A percentile compares a stretch with the other conserved stretches of the same genome.
Conservation (phyloP, 1,139 yeast species). For the Lodderomyces beijingensis region DNA sequence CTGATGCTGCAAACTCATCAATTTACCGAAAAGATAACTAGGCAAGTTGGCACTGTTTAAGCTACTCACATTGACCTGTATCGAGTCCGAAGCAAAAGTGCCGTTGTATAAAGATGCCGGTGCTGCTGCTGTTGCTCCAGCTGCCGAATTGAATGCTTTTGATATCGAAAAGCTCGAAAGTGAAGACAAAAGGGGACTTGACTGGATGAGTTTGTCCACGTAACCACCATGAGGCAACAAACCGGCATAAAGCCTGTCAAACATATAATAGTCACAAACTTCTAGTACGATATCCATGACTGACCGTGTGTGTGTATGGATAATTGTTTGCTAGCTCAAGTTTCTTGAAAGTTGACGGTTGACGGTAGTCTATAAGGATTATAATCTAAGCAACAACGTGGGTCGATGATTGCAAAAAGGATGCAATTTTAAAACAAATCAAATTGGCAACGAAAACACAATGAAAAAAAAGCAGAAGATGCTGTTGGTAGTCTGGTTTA, state of each 20-base stretch:
- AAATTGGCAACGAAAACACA: too few relatives aligned
- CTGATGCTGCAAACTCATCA: slow-evolving; percentile 26
- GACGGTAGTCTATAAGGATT: too few relatives aligned
- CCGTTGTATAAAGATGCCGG: too few relatives aligned
- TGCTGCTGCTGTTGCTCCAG: background rate
- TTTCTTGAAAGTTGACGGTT: too few relatives aligned
- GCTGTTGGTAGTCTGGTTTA: too few relatives aligned
- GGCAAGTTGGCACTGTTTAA: slow-evolving; percentile 13
- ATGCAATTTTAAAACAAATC: too few relatives aligned
- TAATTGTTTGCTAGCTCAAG: background rate
- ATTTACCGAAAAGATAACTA: slow-evolving; percentile 11
- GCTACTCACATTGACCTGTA: slow-evolving; percentile 4
- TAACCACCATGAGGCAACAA: slow-evolving; percentile 33
- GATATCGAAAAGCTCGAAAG: slow-evolving; percentile 7
- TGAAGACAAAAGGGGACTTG: slow-evolving; percentile 2
- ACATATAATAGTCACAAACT: slow-evolving; percentile 60
- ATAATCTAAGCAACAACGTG: too few relatives aligned
- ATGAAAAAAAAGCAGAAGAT: too few relatives aligned
- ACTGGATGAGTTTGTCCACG: slow-evolving; percentile 15
- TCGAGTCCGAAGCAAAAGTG: slow-evolving; percentile 1
- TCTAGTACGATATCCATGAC: slow-evolving; percentile 88
- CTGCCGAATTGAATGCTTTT: slow-evolving; percentile 1
- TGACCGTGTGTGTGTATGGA: background rate
- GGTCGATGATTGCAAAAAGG: too few relatives aligned
- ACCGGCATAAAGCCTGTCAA: slow-evolving; percentile 69